These are phyloP conservation scores for Blastomyces emzantsi DNA, from an alignment of 2,329 filamentous ascomycete species.

Conservation along the genomic window DNA sequence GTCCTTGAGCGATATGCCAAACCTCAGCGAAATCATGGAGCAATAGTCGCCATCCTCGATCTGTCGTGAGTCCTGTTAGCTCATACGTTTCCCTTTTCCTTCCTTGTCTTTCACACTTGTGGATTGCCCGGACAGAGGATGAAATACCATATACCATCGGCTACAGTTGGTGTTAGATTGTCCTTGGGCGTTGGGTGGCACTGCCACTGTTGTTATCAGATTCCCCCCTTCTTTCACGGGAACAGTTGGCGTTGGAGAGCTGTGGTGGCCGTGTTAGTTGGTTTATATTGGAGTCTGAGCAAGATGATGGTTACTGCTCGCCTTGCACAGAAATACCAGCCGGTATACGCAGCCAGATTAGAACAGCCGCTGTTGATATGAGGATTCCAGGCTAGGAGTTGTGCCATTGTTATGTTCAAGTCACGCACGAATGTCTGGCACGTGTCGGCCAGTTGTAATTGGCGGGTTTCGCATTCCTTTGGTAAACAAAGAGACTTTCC, in stretches of 20 bases:
- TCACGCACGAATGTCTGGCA: conserved; percentile 10
- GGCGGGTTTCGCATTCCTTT: conserved; percentile 12
- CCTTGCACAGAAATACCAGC: conserved; percentile 4
- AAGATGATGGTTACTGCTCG: neutral
- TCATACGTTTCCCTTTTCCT: neutral
- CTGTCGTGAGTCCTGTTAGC: neutral
- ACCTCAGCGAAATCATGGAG: conserved; percentile 9
- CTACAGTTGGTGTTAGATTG: conserved; percentile 3
- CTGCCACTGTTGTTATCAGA: neutral
- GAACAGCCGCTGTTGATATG: conserved; percentile 14
- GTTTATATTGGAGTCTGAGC: neutral
- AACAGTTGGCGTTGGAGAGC: conserved; percentile 1
- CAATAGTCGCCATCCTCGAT: conserved; percentile 9
- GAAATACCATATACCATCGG: neutral
- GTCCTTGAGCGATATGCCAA: conserved; percentile 9
- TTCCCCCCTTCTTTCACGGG: neutral
- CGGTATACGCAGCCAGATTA: conserved; percentile 12
- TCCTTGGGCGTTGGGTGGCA: neutral
- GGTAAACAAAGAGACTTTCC: conserved; percentile 7
- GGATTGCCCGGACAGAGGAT: neutral
- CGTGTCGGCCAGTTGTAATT: conserved; percentile 12
- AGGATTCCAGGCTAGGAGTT: conserved; percentile 17
- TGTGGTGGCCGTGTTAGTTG: neutral
- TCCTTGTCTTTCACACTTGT: neutral
- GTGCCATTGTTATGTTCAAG: conserved; percentile 10